A percentile compares a stretch with the other conserved stretches of the same genome.
phyloP scores from a whole-genome alignment of 2,329 filamentous ascomycete genomes.

The Penicillium sp. region DNA sequence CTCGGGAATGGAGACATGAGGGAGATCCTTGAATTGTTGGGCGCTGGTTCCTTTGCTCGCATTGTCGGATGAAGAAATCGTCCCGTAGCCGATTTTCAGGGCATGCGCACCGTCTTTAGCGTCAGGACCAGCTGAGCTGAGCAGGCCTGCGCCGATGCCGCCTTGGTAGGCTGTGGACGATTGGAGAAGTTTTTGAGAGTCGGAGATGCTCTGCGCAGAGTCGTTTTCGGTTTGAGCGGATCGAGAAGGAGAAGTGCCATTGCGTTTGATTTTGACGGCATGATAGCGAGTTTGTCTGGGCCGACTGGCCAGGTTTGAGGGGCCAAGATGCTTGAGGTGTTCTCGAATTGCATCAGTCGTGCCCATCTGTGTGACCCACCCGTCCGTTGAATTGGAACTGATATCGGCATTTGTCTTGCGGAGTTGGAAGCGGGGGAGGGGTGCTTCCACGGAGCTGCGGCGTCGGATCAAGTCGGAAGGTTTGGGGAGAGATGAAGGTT shows the following conservation, averaged over 20 bases:
- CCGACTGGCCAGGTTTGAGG: constrained; percentile 62
- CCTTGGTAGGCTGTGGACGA: constrained; percentile 46
- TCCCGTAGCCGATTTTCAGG: constrained; percentile 58
- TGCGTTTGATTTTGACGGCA: constrained; percentile 67
- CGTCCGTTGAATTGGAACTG: constrained; percentile 28
- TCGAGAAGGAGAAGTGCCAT: constrained; percentile 37
- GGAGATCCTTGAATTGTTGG: constrained; percentile 26
- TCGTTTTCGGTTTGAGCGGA: constrained; percentile 38
- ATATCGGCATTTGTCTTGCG: constrained; percentile 37
- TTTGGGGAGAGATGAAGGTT: constrained; percentile 30
- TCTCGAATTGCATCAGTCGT: constrained; percentile 58
- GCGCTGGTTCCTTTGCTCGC: constrained; percentile 25
- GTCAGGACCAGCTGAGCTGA: constrained; percentile 56
- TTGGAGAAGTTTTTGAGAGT: constrained; percentile 30
- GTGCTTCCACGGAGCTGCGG: constrained; percentile 37
- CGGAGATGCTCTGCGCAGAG: constrained; percentile 45
- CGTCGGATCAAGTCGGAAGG: constrained; percentile 28
- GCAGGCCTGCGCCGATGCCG: constrained; percentile 56
- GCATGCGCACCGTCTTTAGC: constrained; percentile 68
- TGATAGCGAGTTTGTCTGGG: constrained; percentile 63
- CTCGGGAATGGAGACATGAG: constrained; percentile 34
- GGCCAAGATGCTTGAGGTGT: constrained; percentile 64
- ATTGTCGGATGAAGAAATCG: constrained; percentile 36
- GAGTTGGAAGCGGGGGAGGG: constrained; percentile 43
- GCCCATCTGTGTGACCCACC: constrained; percentile 48